Percentiles rank a stretch among this genome's conserved stretches.
phyloP scores from a whole-genome alignment of 129 eudicot species.

The Flaveria linearis region DNA sequence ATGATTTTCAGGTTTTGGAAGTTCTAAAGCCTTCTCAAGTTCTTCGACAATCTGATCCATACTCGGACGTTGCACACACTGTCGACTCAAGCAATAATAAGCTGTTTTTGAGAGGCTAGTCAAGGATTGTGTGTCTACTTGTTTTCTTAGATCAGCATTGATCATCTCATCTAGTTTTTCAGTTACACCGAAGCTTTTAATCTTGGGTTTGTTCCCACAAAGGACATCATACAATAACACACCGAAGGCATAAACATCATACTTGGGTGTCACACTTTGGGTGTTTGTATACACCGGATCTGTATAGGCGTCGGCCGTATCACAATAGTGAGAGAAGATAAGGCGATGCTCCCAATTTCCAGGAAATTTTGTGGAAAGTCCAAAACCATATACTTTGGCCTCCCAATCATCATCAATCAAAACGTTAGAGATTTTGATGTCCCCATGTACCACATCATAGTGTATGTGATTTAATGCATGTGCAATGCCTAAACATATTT shows the following conservation, averaged over 20 bases:
- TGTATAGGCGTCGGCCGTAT: neutral
- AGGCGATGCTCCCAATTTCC: constrained; percentile 16
- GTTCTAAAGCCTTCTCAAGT: neutral
- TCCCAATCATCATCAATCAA: constrained; percentile 15
- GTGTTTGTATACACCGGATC: neutral
- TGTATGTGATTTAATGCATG: neutral
- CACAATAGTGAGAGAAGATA: neutral
- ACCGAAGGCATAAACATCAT: constrained; percentile 15
- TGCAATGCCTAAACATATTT: neutral
- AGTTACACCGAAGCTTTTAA: too few relatives aligned
- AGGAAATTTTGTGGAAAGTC: neutral
- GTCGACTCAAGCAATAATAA: neutral
- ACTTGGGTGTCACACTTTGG: constrained; percentile 8
- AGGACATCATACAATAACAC: constrained; percentile 13
- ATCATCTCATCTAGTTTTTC: neutral
- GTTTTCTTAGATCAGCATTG: neutral
- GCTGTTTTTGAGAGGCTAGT: neutral
- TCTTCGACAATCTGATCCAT: neutral
- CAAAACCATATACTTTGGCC: constrained; percentile 1
- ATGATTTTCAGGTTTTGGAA: neutral
- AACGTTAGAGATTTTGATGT: neutral
- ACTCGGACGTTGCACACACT: neutral
- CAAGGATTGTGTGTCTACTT: neutral
- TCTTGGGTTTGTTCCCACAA: neutral
- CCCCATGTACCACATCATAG: neutral